phyloP scores from a whole-genome alignment of 768 basidiomycete species.

The Collybia nuda region DNA sequence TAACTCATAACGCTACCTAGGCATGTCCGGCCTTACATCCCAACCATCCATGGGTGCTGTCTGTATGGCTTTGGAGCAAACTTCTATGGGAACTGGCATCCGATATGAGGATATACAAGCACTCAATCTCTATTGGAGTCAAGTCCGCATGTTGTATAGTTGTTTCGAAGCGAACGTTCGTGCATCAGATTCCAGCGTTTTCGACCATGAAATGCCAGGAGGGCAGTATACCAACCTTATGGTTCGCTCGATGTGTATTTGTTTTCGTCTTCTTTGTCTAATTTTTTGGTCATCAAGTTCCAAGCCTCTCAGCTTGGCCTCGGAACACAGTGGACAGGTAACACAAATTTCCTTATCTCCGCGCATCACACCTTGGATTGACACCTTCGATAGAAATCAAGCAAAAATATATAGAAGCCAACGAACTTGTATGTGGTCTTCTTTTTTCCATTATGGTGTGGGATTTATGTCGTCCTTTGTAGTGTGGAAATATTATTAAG shows the following conservation, averaged over 20 bases:
- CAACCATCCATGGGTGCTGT: conserved; percentile 99
- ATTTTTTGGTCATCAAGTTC: conserved; percentile 58
- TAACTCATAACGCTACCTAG: conserved; percentile 34
- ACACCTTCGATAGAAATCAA: conserved; percentile 70
- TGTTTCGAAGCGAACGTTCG: conserved; percentile 99
- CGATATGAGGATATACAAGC: conserved; percentile 96
- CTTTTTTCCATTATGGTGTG: conserved; percentile 6
- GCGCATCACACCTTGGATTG: conserved; percentile 9
- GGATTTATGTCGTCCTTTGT: conserved; percentile 8
- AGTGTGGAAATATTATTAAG: conserved; percentile 99
- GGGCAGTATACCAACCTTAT: conserved; percentile 94
- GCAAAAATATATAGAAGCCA: conserved; percentile 98
- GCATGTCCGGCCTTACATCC: conserved; percentile 97
- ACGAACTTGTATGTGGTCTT: conserved; percentile 69
- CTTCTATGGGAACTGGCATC: conserved; percentile 90
- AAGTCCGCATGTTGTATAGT: conserved; percentile 90
- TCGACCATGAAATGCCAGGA: conserved; percentile 99
- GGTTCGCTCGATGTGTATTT: conserved; percentile 42
- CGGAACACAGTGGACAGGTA: conserved; percentile 93
- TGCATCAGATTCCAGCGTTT: conserved; percentile 96
- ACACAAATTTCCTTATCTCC: conserved; percentile 15
- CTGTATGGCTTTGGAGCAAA: conserved; percentile 93
- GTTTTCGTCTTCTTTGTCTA: conserved; percentile 11
- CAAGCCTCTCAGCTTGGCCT: conserved; percentile 97
- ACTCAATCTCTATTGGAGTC: conserved; percentile 97